Base-by-base conservation (phyloP, 176 grass and related monocot genomes). In the Cenchrus purpureus region DNA sequence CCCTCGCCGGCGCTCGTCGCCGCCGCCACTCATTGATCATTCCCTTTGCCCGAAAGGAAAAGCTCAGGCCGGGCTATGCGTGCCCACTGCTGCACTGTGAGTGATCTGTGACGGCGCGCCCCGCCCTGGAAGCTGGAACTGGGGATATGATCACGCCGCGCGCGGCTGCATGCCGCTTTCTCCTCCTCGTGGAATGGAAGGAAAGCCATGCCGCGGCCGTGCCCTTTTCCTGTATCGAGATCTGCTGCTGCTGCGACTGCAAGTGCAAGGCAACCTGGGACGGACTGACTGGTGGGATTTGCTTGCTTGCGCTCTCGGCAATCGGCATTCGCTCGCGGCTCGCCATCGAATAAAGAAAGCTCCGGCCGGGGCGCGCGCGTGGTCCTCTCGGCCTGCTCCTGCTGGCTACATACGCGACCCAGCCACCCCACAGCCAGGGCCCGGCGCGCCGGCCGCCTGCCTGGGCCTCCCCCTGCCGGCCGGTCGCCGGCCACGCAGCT, bases 21-120 rank as follows among this genome's bases (percentile, higher is more conserved):
- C 55, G 54, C 54, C 54, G 15, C 1, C 71, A 62, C 4, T 45
- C 79, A 5, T 44, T 80, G 37, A 40, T 40, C 84, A 75, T 92
- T 89, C 90, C 73, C 83, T 95, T 91, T 88, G 83, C 88, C 86
- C 79, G 60, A 80, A 90, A 91, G 76, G 44, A 80, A 79, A 81
- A 71, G 45, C 2, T 45, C 55, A 72, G 65, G 44, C 46, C 6
- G 78, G 16, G 12, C 63, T 20, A 4, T 40, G 37, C 37, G 37
- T 40, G 37, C 37, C 37, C 37, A 40, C 37, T 40, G 37, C 37
- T 40, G 37, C 37, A 40, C 37, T 40, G 37, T 40, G 37, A 40
- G 37, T 40, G 37, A 40, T 40, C 70, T 37, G 42, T 51, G 55
- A 13, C 43, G 31, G 53, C 2, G 67, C 5, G 45, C 12, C 44